These are phyloP conservation scores for Russula dissimulans DNA, from an alignment of 768 basidiomycete species.

Conservation along the genomic window DNA sequence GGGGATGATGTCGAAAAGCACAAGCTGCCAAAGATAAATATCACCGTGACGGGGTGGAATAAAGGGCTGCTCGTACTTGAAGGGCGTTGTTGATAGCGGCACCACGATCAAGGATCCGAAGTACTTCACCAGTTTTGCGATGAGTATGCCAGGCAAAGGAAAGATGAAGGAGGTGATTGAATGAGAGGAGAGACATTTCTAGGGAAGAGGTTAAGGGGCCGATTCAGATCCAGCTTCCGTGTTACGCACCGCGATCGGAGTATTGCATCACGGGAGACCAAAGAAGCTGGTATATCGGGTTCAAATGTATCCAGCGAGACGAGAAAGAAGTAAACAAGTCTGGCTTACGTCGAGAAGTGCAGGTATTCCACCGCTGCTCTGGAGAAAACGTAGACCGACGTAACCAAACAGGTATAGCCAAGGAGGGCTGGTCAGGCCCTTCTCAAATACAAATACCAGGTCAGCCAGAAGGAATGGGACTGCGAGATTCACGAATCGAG, in stretches of 20 bases:
- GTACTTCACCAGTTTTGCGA: conserved; percentile 77
- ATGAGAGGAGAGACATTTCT: conserved; percentile 84
- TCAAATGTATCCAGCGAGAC: neutral
- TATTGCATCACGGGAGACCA: conserved; percentile 90
- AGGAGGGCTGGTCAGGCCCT: conserved; percentile 37
- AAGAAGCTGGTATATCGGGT: conserved; percentile 37
- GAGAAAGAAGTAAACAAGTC: neutral
- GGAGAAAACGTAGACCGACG: conserved; percentile 59
- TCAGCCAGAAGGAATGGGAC: conserved; percentile 64
- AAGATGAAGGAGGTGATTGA: conserved; percentile 80
- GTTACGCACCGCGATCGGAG: conserved; percentile 54
- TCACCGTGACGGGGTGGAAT: too few species aligned
- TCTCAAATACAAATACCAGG: conserved; percentile 50
- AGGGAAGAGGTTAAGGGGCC: conserved; percentile 6
- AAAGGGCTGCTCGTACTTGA: conserved; percentile 33
- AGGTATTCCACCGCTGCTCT: conserved; percentile 66
- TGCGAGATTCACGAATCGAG: conserved; percentile 66
- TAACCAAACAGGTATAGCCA: conserved; percentile 68
- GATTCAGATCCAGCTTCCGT: neutral
- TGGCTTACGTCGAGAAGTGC: conserved; percentile 43
- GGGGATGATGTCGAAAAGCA: conserved; percentile 79
- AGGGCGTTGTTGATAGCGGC: conserved; percentile 80
- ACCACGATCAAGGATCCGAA: conserved; percentile 75
- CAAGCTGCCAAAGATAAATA: conserved; percentile 43
- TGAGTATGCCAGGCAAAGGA: conserved; percentile 78